These are phyloP conservation scores for Artemisia argyi DNA, from an alignment of 129 eudicot species.

Conservation along the genomic window DNA sequence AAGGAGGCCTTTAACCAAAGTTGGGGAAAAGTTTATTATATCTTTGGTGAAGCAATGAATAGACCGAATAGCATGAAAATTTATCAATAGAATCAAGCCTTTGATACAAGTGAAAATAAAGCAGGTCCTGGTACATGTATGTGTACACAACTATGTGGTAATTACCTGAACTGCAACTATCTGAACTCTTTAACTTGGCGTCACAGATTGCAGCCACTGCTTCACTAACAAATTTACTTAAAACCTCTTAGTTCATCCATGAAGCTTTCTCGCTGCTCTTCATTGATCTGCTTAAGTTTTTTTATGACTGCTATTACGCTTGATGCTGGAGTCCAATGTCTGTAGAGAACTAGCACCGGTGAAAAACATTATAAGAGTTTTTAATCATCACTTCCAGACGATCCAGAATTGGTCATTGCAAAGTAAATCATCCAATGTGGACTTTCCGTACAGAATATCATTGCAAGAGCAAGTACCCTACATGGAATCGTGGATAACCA, in stretches of 20 bases:
- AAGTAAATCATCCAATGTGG: neutral
- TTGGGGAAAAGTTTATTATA: slow-evolving; percentile 85
- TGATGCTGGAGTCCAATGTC: slow-evolving; percentile 94
- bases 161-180: slow-evolving; percentile 95
- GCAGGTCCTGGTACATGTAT: no score
- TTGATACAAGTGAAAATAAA: neutral
- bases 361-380: slow-evolving; percentile 13
- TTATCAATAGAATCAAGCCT: neutral
- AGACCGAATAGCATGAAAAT: slow-evolving; percentile 46
- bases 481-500: no score
- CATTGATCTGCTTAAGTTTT: slow-evolving; percentile 88
- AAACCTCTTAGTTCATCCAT: slow-evolving; percentile 81
- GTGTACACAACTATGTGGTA: neutral
- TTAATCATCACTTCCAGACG: neutral
- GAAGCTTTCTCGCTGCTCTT: slow-evolving; percentile 87
- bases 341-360: slow-evolving; percentile 70
- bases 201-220: slow-evolving; percentile 94
- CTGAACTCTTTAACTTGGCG: slow-evolving; percentile 84
- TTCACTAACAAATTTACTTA: no score
- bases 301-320: slow-evolving; percentile 96
- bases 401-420: neutral
- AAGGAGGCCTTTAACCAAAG: slow-evolving; percentile 78
- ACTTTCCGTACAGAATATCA: no score
- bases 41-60: slow-evolving; percentile 97
- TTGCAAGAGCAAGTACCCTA: no score